These are phyloP conservation scores for Exsudoporus frostii DNA, from an alignment of 768 basidiomycete species.

Conservation along the genomic window DNA sequence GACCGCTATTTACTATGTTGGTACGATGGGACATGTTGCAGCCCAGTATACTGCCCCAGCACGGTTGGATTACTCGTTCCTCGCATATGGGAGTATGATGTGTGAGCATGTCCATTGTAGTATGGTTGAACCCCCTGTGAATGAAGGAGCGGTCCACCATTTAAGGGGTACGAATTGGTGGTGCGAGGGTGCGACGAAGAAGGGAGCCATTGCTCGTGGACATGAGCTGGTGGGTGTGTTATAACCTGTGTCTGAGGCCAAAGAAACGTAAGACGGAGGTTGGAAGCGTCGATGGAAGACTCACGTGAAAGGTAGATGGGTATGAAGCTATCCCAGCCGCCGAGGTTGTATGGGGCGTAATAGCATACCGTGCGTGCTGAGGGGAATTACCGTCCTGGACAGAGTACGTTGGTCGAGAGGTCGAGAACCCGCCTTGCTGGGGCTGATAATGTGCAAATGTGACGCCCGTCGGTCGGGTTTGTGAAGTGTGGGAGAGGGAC, in stretches of 20 bases:
- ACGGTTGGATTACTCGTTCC: conserved; percentile 14
- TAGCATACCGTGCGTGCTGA: conserved; percentile 18
- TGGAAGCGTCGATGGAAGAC: neutral
- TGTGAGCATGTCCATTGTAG: conserved; percentile 24
- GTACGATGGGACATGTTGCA: conserved; percentile 29
- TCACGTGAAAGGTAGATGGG: conserved; percentile 26
- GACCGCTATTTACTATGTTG: conserved; percentile 27
- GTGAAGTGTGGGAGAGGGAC: conserved; percentile 17
- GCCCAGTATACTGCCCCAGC: conserved; percentile 24
- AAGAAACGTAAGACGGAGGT: neutral
- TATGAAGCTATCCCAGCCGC: conserved; percentile 20
- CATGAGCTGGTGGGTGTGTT: conserved; percentile 13
- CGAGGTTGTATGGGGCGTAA: conserved; percentile 14
- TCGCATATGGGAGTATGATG: conserved; percentile 30
- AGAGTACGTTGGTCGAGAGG: conserved; percentile 30
- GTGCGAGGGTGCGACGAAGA: conserved; percentile 26
- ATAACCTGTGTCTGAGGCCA: conserved; percentile 9
- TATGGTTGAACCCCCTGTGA: conserved; percentile 26
- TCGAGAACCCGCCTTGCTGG: conserved; percentile 36
- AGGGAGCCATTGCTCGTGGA: conserved; percentile 25
- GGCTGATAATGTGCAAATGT: conserved; percentile 39
- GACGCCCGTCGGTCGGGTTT: conserved; percentile 24
- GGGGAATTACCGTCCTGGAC: conserved; percentile 17
- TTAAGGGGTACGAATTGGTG: conserved; percentile 16
- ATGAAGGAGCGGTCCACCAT: conserved; percentile 16